Base-by-base conservation (phyloP, 2,329 filamentous ascomycete genomes). In the Hypoxylon sp. region DNA sequence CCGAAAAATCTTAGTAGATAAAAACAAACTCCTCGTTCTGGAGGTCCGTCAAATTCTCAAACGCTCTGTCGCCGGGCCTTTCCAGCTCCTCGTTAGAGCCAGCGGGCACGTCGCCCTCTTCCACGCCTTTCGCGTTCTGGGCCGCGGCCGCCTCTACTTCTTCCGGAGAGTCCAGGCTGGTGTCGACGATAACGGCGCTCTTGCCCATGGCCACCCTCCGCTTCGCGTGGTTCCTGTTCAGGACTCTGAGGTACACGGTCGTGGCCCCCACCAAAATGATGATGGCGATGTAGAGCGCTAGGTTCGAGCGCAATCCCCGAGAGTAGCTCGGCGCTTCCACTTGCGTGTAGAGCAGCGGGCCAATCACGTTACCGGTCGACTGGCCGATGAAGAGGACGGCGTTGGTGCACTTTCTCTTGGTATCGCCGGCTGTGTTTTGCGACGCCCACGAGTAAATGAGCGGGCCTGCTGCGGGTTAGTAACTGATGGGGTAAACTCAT, bases 371-470 rank as follows among this genome's bases (percentile, higher is more conserved):
- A 4, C 87, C 88, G 1, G 81, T 82, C 48, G 83, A 88, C 56
- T 86, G 83, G 3, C 86, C 85, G 42, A 90, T 80, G 65, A 90
- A 87, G 1, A 90, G 76, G 5, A 88, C 77, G 10, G 81, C 86
- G 0, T 86, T 88, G 0, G 83, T 87, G 8, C 83, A 81, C 67
- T 89, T 89, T 61, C 85, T 84, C 73, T 90, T 90, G 0, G 87
- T 90, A 67, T 90, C 86, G 1, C 88, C 87, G 0, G 83, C 87
- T 0, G 87, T 87, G 62, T 88, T 88, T 58, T 85, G 83, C 1
- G 82, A 78, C 1, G 82, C 83, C 83, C 83, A 87, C 0, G 82
- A 82, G 62, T 84, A 87, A 35, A 87, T 82, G 24, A 87, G 72
- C 0, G 84, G 86, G 2, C 86, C 79, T 80, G 48, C 69, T 10